Conservation (phyloP, 2,329 filamentous ascomycete species). For the Colletotrichum siamense region DNA sequence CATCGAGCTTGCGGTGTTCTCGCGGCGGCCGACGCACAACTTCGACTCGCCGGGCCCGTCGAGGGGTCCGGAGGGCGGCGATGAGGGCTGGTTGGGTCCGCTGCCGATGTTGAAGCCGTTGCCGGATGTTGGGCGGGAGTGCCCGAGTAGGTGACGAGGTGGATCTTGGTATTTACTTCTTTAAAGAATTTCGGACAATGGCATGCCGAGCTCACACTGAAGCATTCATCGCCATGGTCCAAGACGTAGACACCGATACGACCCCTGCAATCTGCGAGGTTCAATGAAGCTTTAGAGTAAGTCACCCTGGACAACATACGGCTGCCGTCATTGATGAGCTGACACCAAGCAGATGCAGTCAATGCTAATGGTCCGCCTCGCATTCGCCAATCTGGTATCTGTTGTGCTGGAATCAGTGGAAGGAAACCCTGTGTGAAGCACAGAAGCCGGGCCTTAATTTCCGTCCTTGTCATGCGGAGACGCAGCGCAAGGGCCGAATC, state of each 20-base stretch:
- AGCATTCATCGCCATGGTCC: background rate
- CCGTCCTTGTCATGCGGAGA: conserved; percentile 3
- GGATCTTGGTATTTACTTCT: too few species aligned
- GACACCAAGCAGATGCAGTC: background rate
- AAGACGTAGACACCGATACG: background rate
- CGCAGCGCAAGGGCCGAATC: background rate
- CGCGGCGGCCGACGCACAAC: background rate
- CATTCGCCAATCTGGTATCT: background rate
- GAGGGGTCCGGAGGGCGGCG: background rate
- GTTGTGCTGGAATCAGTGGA: background rate
- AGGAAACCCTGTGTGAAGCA: background rate
- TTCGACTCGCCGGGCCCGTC: background rate
- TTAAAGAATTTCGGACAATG: background rate
- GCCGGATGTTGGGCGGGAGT: background rate
- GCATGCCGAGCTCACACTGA: background rate
- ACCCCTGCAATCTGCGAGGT: background rate
- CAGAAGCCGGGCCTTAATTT: background rate
- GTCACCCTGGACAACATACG: background rate
- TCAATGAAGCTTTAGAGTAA: background rate
- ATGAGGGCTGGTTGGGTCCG: background rate
- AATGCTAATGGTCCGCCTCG: background rate
- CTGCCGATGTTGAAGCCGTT: background rate
- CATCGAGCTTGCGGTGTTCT: background rate
- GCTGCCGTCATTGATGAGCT: background rate
- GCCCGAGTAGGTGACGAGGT: background rate